Base-by-base conservation (phyloP, 2,329 filamentous ascomycete genomes). In the Hyphodiscus sp. region DNA sequence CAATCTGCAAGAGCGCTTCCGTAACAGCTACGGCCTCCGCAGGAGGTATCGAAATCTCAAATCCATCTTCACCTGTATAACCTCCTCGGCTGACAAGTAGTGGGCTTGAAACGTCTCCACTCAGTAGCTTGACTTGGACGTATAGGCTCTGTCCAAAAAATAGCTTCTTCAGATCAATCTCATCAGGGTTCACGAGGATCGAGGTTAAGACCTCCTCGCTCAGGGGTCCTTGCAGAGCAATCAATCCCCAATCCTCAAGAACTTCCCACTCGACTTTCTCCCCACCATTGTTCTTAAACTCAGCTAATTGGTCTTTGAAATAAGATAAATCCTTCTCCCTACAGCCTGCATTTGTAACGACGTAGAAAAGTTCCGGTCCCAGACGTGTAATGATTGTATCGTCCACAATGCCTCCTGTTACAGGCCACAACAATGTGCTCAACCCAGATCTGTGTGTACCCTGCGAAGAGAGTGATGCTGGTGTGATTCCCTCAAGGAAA, bases 11-110 rank as follows among this genome's bases (percentile, higher is more conserved):
- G 0, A 76, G 75, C 30, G 80, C 74, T 68, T 91, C 78, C 5
- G 88, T 85, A 42, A 91, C 78, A 19, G 75, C 74, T 6, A 82
- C 78, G 9, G 85, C 83, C 63, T 85, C 80, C 20, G 78, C 77
- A 0, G 81, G 78, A 1, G 86, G 82, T 64, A 96, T 87, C 42
- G 89, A 94, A 66, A 99, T 89, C 74, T 99, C 94, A 72, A 99
- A 99, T 43, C 94, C 94, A 70, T 99, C 94, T 75, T 99, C 94
- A 56, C 94, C 94, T 0, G 94, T 99, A 76, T 99, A 99, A 4
- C 94, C 94, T 46, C 87, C 94, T 56, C 94, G 83, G 68, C 85
- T 91, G 67, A 96, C 84, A 49, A 96, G 79, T 47, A 94, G 65
- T 68, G 60, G 77, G 70, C 56, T 77, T 64, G 56, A 76, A 63